phyloP scores from a whole-genome alignment of 2,329 filamentous ascomycete species.

The Talaromyces sp. region DNA sequence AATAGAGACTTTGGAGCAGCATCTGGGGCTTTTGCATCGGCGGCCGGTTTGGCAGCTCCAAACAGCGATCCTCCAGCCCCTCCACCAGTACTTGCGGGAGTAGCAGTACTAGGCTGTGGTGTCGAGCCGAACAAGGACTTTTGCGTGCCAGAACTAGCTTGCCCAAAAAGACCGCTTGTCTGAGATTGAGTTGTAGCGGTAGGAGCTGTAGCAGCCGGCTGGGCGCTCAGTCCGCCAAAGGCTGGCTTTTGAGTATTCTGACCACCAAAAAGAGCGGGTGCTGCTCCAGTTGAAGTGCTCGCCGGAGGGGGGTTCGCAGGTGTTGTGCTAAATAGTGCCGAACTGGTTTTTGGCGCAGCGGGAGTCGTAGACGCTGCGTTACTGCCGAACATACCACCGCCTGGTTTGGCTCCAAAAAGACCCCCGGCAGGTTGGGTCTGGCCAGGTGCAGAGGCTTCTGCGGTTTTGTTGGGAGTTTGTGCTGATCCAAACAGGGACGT shows the following conservation, averaged over 20 bases:
- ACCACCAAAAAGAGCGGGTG: constrained; percentile 22
- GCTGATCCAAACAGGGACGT: constrained; percentile 24
- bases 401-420: constrained; percentile 30
- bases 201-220: constrained; percentile 15
- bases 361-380: constrained; percentile 34
- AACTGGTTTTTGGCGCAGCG: constrained; percentile 26
- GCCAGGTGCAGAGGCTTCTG: constrained; percentile 27
- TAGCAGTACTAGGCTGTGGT: constrained; percentile 14
- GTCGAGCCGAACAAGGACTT: constrained; percentile 24
- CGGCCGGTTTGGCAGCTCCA: constrained; percentile 23
- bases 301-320: constrained; percentile 46
- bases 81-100: constrained; percentile 8
- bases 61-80: constrained; percentile 21
- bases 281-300: constrained; percentile 23
- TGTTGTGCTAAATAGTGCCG: constrained; percentile 31
- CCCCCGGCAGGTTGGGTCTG: constrained; percentile 22
- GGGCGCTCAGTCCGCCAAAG: constrained; percentile 23
- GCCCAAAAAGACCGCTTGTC: constrained; percentile 24
- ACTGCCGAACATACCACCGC: constrained; percentile 27
- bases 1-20: constrained; percentile 25
- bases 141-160: constrained; percentile 16
- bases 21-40: constrained; percentile 22
- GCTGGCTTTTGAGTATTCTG: constrained; percentile 23
- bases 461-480: constrained; percentile 34
- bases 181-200: constrained; percentile 23